phyloP scores from a whole-genome alignment of 2,329 filamentous ascomycete species.

The Colletotrichum tanaceti region DNA sequence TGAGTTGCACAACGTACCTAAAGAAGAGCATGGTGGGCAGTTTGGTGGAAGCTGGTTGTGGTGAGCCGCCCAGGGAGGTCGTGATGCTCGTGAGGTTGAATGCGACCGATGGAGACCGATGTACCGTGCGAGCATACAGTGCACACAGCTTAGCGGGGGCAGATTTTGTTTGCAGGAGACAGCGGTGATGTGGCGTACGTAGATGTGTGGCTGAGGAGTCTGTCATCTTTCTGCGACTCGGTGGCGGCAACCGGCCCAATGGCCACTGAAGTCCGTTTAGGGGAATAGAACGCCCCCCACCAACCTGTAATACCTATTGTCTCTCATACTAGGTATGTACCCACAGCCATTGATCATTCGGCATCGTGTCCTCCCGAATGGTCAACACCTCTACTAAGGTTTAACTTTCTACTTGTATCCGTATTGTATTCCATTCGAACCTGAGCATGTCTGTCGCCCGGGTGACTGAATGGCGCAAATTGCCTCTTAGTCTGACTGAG shows the following conservation, averaged over 20 bases:
- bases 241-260: constrained; percentile 11
- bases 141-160: neutral
- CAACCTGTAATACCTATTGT: neutral
- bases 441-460: constrained; percentile 54
- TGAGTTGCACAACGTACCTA: constrained; percentile 48
- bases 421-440: neutral
- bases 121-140: constrained; percentile 22
- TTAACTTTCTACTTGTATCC: neutral
- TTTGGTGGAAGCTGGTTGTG: constrained; percentile 25
- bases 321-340: neutral
- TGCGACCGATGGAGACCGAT: constrained; percentile 12
- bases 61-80: constrained; percentile 31
- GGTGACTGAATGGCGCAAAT: constrained; percentile 84
- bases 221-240: neutral
- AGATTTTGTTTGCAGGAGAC: neutral
- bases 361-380: neutral
- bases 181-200: constrained; percentile 20
- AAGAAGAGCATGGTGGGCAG: constrained; percentile 58
- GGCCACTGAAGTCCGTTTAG: constrained; percentile 22
- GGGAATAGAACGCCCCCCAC: constrained; percentile 2
- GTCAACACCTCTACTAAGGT: no score
- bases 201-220: constrained; percentile 10
- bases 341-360: neutral
- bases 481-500: constrained; percentile 85
- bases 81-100: constrained; percentile 29